These are phyloP conservation scores for Erodium texanum DNA, from an alignment of 441 rosid species.

Conservation along the genomic window DNA sequence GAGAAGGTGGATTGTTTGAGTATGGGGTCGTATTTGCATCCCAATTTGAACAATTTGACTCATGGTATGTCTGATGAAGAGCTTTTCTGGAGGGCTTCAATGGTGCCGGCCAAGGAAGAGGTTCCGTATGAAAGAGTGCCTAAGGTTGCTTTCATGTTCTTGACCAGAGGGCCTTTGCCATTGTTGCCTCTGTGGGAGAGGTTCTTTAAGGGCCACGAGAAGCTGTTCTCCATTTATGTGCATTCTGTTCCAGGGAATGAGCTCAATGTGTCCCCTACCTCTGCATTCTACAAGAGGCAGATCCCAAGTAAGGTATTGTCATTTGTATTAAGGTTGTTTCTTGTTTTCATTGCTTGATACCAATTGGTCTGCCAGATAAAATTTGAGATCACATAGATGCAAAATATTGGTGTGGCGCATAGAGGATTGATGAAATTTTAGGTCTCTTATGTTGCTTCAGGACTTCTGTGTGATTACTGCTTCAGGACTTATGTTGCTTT, in stretches of 20 bases:
- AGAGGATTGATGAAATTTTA: neutral
- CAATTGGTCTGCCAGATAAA: neutral
- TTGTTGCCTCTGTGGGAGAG: constrained; percentile 86
- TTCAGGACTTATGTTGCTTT: too few species aligned
- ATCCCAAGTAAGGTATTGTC: constrained; percentile 65
- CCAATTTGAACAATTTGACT: neutral
- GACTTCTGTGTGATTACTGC: neutral
- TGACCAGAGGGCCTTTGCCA: constrained; percentile 80
- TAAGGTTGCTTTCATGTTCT: constrained; percentile 83
- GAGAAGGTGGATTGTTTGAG: constrained; percentile 1
- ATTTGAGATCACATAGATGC: neutral
- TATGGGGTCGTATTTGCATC: neutral
- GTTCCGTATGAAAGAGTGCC: constrained; percentile 61
- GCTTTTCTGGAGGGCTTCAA: constrained; percentile 79
- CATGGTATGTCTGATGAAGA: constrained; percentile 58
- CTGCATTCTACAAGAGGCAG: constrained; percentile 60
- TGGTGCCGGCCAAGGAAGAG: constrained; percentile 51
- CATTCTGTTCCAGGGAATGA: constrained; percentile 52
- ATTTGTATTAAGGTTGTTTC: too few species aligned
- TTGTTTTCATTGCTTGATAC: neutral
- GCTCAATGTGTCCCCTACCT: constrained; percentile 46
- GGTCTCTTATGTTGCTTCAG: neutral
- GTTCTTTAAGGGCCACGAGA: constrained; percentile 61
- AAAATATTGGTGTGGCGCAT: neutral
- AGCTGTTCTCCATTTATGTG: constrained; percentile 51